These are phyloP conservation scores for Phellopilus nigrolimitatus DNA, from an alignment of 1,284 basidiomycete genomes.

Conservation along the genomic window DNA sequence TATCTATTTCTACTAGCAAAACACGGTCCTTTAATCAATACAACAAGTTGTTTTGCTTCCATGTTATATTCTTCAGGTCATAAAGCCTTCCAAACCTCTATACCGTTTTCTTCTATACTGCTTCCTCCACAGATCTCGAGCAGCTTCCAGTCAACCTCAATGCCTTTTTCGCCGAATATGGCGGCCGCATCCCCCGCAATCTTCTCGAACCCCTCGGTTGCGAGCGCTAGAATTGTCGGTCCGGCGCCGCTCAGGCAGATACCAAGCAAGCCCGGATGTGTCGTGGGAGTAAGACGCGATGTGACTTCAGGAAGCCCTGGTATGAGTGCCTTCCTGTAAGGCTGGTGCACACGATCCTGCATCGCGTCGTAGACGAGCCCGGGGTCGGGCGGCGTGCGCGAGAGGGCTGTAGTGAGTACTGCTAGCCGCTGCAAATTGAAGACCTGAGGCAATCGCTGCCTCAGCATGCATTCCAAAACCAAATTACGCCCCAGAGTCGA, in stretches of 20 bases:
- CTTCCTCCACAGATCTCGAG: conserved; percentile 60
- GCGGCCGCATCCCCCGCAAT: conserved; percentile 78
- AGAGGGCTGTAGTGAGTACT: conserved; percentile 95
- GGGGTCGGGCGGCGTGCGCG: conserved; percentile 86
- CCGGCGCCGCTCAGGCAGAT: conserved; percentile 98
- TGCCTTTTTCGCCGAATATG: conserved; percentile 67
- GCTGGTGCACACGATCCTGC: conserved; percentile 98
- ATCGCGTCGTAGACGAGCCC: conserved; percentile 98
- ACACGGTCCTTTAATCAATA: too few relatives aligned
- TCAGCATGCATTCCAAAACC: neutral
- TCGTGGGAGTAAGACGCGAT: conserved; percentile 78
- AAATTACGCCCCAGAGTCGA: neutral
- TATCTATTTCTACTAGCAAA: too few relatives aligned
- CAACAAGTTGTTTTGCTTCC: conserved; percentile 3
- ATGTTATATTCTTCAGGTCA: neutral
- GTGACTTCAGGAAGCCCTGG: conserved; percentile 92
- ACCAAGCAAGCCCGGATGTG: conserved; percentile 91
- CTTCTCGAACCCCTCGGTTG: conserved; percentile 75
- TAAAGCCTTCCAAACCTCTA: conserved; percentile 14
- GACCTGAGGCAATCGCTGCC: conserved; percentile 67
- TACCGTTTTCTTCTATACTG: conserved; percentile 24
- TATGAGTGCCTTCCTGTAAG: conserved; percentile 89
- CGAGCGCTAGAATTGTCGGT: conserved; percentile 96
- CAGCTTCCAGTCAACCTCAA: conserved; percentile 82
- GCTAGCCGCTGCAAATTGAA: conserved; percentile 98